These are phyloP conservation scores for Citrus trifoliata DNA, from an alignment of 345 rosid species.

Conservation along the genomic window DNA sequence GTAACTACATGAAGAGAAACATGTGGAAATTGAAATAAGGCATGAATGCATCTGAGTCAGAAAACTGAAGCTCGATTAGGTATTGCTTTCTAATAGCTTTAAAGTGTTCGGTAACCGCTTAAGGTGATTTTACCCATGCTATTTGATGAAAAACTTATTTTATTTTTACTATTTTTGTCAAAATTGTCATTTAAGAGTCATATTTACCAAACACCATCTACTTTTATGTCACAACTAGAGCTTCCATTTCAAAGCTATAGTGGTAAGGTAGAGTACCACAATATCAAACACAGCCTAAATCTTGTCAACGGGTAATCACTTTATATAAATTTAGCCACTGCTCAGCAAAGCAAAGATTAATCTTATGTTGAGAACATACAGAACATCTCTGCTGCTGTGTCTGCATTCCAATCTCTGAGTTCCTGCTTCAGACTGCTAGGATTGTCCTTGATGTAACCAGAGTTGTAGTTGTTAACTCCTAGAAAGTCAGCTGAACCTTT, in stretches of 20 bases:
- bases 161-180: no score
- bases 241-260: no score
- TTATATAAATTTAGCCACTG: not conserved
- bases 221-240: no score
- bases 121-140: no score
- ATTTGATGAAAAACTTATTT: no score
- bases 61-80: not conserved
- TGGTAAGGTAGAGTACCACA: no score
- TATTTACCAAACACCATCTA: no score
- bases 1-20: not conserved
- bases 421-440: slow-evolving; percentile 17
- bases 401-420: slow-evolving; percentile 32
- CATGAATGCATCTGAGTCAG: not conserved
- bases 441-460: slow-evolving; percentile 28
- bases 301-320: not conserved
- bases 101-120: no score
- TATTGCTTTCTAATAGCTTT: no score
- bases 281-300: no score
- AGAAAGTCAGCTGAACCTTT: slow-evolving; percentile 67
- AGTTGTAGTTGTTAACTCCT: slow-evolving; percentile 45
- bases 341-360: not conserved
- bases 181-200: no score
- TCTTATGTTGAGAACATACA: slow-evolving; percentile 22
- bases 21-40: not conserved
- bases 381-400: slow-evolving; percentile 22